These are phyloP conservation scores for Cutaneotrichosporon spelunceum DNA, from an alignment of 1,284 basidiomycete species.

Conservation along the genomic window DNA sequence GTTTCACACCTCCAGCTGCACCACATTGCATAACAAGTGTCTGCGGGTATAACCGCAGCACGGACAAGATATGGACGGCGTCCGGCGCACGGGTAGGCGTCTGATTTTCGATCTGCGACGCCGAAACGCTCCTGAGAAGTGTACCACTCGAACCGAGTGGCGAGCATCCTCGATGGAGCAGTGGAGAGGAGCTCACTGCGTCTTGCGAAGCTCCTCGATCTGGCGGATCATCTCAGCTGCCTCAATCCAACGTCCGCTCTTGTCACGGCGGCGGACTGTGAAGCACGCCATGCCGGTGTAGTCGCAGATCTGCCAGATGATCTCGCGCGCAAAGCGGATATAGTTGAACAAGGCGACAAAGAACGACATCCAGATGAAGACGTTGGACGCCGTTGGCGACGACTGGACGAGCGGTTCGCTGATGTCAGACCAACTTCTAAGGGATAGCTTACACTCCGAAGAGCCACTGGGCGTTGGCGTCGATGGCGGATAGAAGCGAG, in stretches of 20 bases:
- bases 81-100: neutral
- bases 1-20: neutral
- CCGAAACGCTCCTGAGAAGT: neutral
- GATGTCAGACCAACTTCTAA: neutral
- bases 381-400: conserved; percentile 58
- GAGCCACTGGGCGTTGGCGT: conserved; percentile 72
- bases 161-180: neutral
- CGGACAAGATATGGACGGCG: neutral
- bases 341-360: conserved; percentile 65
- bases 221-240: conserved; percentile 30
- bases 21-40: neutral
- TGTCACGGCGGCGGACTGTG: conserved; percentile 77
- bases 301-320: conserved; percentile 81
- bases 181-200: conserved; percentile 4
- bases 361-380: conserved; percentile 62
- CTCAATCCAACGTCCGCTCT: conserved; percentile 65
- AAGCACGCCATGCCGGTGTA: conserved; percentile 87
- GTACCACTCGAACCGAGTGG: neutral
- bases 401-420: conserved; percentile 43
- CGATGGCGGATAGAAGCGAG: conserved; percentile 71
- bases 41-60: neutral
- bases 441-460: conserved; percentile 60
- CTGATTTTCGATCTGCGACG: neutral
- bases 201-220: conserved; percentile 8
- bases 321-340: conserved; percentile 70